Evolutionary conservation across 495 filamentous ascomycete species (phyloP), one percentile per base, ranked within the genome.

Genomic region (Lophiostoma macrostomum): DNA sequence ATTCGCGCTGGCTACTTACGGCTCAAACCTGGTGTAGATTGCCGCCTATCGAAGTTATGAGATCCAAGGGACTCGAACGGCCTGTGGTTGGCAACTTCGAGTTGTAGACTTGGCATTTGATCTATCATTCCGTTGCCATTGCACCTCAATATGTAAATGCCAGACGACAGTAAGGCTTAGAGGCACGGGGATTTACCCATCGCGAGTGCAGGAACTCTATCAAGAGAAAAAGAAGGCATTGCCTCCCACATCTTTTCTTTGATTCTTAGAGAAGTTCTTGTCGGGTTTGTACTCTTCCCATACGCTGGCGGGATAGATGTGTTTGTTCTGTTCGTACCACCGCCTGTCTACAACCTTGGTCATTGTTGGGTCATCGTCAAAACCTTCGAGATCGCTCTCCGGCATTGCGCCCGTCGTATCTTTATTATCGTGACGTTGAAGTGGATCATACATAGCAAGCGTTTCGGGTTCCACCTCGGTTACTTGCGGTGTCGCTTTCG

Each of bases 321-420:
- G 93, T 67, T 97, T 98, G 67, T 97, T 95, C 59, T 83, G 77
- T 72, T 96, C 88, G 65, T 96, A 98, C 93, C 93, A 98, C 50
- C 93, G 73, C 37, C 93, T 77, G 72, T 98, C 93, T 1, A 98
- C 93, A 6, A 97, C 93, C 68, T 95, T 97, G 20, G 93, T 98
- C 50, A 88, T 74, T 3, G 80, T 80, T 0, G 89, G 82, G 54
- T 97, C 91, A 47, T 94, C 88, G 27, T 79, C 76, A 14, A 69
- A 77, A 7, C 90, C 91, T 73, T 95, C 90, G 3, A 94, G 75
- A n/a, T 73, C 48, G 58, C 52, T 3, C 28, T 73, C 64, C 22
- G 64, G 47, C 34, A 66, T 29, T 1, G 46, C 53, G 3, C 35
- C 35, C 0, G 39, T 16, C 27, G 57, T 57, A 18, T 59, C 73